Evolutionary conservation across 2,329 filamentous ascomycete species (phyloP).

Genomic region (Coniochaeta prunicola): DNA sequence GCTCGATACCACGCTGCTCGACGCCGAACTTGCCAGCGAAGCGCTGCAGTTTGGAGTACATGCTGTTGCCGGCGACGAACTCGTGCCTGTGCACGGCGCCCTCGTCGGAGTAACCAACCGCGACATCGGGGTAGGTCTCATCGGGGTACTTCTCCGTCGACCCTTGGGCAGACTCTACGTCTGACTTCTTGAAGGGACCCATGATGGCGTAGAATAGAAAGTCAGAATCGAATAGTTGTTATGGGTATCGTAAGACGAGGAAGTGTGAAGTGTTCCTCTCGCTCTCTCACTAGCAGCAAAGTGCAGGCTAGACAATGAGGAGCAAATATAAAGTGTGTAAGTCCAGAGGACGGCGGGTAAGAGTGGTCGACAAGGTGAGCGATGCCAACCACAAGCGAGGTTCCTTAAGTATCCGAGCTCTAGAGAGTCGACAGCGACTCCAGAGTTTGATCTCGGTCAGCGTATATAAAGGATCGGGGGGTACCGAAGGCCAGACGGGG

Average conservation of each 20-base stretch:
- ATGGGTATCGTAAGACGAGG: neutral
- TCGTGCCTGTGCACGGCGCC: slow-evolving; percentile 13
- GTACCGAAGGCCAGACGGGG: neutral
- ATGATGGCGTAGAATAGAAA: neutral
- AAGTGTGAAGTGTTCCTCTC: neutral
- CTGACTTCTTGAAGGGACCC: neutral
- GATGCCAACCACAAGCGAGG: neutral
- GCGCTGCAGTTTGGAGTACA: slow-evolving; percentile 42
- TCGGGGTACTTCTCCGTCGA: neutral
- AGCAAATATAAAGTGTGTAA: neutral
- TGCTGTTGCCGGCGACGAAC: slow-evolving; percentile 10
- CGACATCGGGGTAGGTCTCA: slow-evolving; percentile 6
- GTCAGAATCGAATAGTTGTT: neutral
- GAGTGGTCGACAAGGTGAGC: neutral
- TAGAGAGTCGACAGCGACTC: slow-evolving; percentile 2
- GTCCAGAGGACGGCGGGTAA: neutral
- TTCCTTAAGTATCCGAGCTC: slow-evolving; percentile 1
- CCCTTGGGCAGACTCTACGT: neutral
- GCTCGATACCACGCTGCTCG: slow-evolving; percentile 69
- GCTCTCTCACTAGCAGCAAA: neutral
- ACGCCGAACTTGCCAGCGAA: slow-evolving; percentile 59
- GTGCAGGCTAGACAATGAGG: neutral
- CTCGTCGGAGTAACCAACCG: slow-evolving; percentile 13
- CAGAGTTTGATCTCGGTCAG: slow-evolving; percentile 3
- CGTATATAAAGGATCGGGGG: neutral